Percentiles rank a stretch among this genome's conserved stretches.
Evolutionary conservation across 2,329 filamentous ascomycete species (phyloP).

Genomic region (Fusarium nematophilum): DNA sequence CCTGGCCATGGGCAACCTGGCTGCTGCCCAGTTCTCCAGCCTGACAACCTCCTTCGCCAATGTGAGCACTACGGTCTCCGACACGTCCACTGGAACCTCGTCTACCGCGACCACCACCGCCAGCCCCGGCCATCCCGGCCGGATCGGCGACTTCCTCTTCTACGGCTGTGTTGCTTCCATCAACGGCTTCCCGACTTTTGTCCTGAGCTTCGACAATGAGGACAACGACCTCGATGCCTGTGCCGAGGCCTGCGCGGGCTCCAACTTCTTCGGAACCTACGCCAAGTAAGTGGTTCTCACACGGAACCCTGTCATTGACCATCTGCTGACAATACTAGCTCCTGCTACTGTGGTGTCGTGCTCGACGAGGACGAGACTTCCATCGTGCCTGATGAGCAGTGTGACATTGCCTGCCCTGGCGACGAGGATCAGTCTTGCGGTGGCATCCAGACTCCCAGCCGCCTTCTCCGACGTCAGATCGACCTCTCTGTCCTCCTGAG

Average conservation of each 20-base stretch:
- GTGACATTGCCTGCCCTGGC: slow-evolving; percentile 46
- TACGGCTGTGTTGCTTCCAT: slow-evolving; percentile 46
- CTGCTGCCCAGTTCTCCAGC: slow-evolving; percentile 37
- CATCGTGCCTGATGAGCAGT: slow-evolving; percentile 29
- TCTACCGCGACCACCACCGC: not conserved
- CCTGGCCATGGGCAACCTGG: slow-evolving; percentile 47
- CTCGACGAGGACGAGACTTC: slow-evolving; percentile 21
- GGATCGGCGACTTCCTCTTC: slow-evolving; percentile 34
- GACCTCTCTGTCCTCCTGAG: slow-evolving; percentile 39
- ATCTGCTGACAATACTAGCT: slow-evolving; percentile 26
- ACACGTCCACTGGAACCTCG: too few relatives aligned
- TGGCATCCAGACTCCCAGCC: slow-evolving; percentile 27
- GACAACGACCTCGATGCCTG: slow-evolving; percentile 38
- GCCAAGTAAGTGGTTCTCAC: slow-evolving; percentile 30
- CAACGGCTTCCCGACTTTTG: slow-evolving; percentile 44
- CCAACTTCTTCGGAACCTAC: slow-evolving; percentile 42
- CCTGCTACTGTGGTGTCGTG: slow-evolving; percentile 46
- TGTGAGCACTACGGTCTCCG: slow-evolving; percentile 4
- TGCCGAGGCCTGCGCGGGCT: slow-evolving; percentile 37
- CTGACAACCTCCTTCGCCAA: slow-evolving; percentile 23
- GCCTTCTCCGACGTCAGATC: slow-evolving; percentile 38
- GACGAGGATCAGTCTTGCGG: slow-evolving; percentile 40
- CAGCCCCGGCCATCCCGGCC: slow-evolving; percentile 19
- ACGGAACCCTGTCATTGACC: slow-evolving; percentile 1
- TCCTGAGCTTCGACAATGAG: slow-evolving; percentile 8